Evolutionary conservation across 805 yeast genomes (phyloP).

Genomic region (Cyberlindnera japonica): DNA sequence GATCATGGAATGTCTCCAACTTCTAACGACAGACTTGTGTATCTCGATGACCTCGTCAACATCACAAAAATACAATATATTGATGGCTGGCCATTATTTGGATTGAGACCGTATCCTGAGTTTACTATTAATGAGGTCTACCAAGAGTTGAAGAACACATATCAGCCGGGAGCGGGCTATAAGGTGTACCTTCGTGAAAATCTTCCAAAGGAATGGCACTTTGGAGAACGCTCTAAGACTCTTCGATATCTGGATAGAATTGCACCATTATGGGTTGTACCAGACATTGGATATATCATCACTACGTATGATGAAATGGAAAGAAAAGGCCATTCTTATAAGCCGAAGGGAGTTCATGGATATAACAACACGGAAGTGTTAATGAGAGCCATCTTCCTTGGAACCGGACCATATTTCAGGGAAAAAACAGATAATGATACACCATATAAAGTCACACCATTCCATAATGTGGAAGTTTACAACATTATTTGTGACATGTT

Average conservation of each 20-base stretch:
- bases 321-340: constrained; percentile 20
- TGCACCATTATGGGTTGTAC: constrained; percentile 85
- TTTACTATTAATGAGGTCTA: constrained; percentile 42
- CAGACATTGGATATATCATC: constrained; percentile 75
- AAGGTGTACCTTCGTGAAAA: constrained; percentile 51
- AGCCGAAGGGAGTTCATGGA: constrained; percentile 70
- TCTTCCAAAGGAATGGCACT: constrained; percentile 37
- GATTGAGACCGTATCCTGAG: constrained; percentile 55
- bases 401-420: constrained; percentile 74
- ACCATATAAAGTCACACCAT: constrained; percentile 47
- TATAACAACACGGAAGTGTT: constrained; percentile 71
- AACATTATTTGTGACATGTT: constrained; percentile 68
- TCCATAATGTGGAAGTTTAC: constrained; percentile 70
- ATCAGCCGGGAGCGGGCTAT: constrained; percentile 34
- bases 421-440: constrained; percentile 8
- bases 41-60: constrained; percentile 69
- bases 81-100: constrained; percentile 87
- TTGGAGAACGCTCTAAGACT: constrained; percentile 24
- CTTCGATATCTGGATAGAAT: constrained; percentile 50
- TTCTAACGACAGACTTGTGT: constrained; percentile 60
- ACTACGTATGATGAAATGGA: constrained; percentile 58
- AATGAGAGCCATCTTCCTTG: constrained; percentile 82
- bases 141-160: constrained; percentile 36
- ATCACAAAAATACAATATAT: constrained; percentile 48
- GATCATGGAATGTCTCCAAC: constrained; percentile 97